Evolutionary conservation across 306 rosid genomes (phyloP).

Genomic region (Vigna angularis): DNA sequence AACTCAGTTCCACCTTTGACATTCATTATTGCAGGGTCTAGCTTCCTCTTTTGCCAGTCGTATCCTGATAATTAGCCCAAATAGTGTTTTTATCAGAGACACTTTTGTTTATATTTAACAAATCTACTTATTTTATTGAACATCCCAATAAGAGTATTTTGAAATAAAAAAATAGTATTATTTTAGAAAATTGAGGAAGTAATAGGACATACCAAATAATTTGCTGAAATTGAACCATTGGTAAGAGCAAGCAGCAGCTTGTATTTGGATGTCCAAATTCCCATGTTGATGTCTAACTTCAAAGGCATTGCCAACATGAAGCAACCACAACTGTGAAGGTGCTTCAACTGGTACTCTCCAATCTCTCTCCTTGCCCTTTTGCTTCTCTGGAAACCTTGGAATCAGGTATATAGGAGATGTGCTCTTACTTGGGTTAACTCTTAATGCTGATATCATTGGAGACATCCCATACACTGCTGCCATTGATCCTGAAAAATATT

Average conservation of each 20-base stretch:
- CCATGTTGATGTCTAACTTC: constrained; percentile 53
- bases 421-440: constrained; percentile 72
- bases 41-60: constrained; percentile 76
- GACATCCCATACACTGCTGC: constrained; percentile 76
- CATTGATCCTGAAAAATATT: constrained; percentile 70
- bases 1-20: constrained; percentile 55
- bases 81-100: neutral
- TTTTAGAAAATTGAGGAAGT: too few relatives aligned
- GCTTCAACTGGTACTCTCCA: constrained; percentile 81
- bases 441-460: constrained; percentile 90
- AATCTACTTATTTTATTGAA: neutral
- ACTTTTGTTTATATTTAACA: constrained; percentile 1
- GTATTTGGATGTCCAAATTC: constrained; percentile 64
- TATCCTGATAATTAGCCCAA: constrained; percentile 59
- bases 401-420: constrained; percentile 78
- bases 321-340: constrained; percentile 84
- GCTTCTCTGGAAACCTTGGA: constrained; percentile 61
- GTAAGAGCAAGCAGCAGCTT: constrained; percentile 84
- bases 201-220: constrained; percentile 61
- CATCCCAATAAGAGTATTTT: neutral
- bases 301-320: constrained; percentile 88
- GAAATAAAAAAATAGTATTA: too few relatives aligned
- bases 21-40: constrained; percentile 91
- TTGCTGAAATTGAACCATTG: constrained; percentile 90
- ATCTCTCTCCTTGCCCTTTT: constrained; percentile 52